A percentile compares a stretch with the other conserved stretches of the same genome.
phyloP scores from a whole-genome alignment of 2,329 filamentous ascomycete species.

The Aspergillus sp. region DNA sequence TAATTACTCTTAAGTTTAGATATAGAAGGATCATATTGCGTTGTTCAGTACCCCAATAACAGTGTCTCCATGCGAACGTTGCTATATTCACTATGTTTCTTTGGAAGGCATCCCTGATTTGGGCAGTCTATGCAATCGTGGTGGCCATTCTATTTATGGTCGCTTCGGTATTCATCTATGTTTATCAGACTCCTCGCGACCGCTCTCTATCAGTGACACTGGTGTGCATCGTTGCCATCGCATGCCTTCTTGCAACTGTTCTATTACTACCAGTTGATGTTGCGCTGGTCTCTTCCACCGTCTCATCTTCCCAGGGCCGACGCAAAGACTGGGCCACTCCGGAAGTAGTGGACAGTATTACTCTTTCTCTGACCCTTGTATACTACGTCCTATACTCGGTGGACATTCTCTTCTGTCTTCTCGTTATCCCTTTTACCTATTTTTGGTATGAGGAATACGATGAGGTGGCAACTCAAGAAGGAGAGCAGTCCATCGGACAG shows the following conservation, averaged over 20 bases:
- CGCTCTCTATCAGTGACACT: conserved; percentile 77
- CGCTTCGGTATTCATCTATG: conserved; percentile 81
- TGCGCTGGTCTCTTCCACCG: conserved; percentile 87
- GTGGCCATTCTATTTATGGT: conserved; percentile 73
- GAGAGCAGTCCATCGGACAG: conserved; percentile 67
- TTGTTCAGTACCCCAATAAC: not conserved
- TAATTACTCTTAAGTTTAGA: not conserved
- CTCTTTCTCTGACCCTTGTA: conserved; percentile 77
- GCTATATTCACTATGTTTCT: conserved; percentile 55
- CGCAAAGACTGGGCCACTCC: conserved; percentile 97
- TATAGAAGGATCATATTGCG: not conserved
- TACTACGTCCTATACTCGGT: conserved; percentile 93
- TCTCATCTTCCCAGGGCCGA: conserved; percentile 68
- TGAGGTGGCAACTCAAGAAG: conserved; percentile 79
- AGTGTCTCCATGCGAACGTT: conserved; percentile 14
- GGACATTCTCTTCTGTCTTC: conserved; percentile 82
- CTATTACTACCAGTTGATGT: conserved; percentile 93
- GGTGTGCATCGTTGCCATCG: conserved; percentile 83
- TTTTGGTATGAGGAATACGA: conserved; percentile 99
- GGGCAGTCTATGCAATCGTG: conserved; percentile 87
- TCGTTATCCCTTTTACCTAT: conserved; percentile 93
- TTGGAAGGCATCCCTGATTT: conserved; percentile 87
- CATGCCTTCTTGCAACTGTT: conserved; percentile 84
- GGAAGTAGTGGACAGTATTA: conserved; percentile 72
- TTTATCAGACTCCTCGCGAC: conserved; percentile 87